Evolutionary conservation across 2,329 filamentous ascomycete species (phyloP).

Genomic region (Verticillium tricorpus): DNA sequence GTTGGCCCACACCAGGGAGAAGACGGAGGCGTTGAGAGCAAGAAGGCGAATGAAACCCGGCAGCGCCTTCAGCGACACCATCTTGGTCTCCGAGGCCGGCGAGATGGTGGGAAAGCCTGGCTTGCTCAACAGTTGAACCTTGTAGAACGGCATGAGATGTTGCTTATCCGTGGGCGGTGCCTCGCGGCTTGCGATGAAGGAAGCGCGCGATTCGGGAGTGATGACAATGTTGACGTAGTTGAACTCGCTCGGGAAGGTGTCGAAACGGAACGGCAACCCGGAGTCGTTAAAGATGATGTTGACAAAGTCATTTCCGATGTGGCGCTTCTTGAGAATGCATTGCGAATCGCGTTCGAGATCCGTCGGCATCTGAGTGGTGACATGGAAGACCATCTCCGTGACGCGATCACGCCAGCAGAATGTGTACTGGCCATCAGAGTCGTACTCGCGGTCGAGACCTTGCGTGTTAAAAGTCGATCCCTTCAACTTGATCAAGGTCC

Average conservation of each 20-base stretch:
- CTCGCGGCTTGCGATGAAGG: slow-evolving; percentile 64
- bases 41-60: slow-evolving; percentile 83
- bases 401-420: slow-evolving; percentile 94
- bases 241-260: slow-evolving; percentile 91
- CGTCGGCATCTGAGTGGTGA: slow-evolving; percentile 96
- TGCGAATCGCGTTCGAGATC: slow-evolving; percentile 70
- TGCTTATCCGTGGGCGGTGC: slow-evolving; percentile 27
- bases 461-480: slow-evolving; percentile 89
- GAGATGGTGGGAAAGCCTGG: slow-evolving; percentile 89
- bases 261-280: slow-evolving; percentile 80
- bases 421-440: slow-evolving; percentile 80
- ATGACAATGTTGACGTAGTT: slow-evolving; percentile 98
- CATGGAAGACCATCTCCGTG: slow-evolving; percentile 92
- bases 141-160: slow-evolving; percentile 62
- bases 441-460: slow-evolving; percentile 73
- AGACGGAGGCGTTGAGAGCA: slow-evolving; percentile 89
- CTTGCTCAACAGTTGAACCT: slow-evolving; percentile 83
- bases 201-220: slow-evolving; percentile 75
- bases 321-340: slow-evolving; percentile 82
- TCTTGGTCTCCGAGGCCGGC: slow-evolving; percentile 81
- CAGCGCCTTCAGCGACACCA: slow-evolving; percentile 77
- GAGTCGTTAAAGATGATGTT: slow-evolving; percentile 99
- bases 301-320: slow-evolving; percentile 96
- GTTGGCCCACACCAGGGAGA: slow-evolving; percentile 83
- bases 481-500: slow-evolving; percentile 74